A percentile compares a stretch with the other conserved stretches of the same genome.
phyloP scores from a whole-genome alignment of 176 grass and related monocot genomes.

The Lolium multiflorum region DNA sequence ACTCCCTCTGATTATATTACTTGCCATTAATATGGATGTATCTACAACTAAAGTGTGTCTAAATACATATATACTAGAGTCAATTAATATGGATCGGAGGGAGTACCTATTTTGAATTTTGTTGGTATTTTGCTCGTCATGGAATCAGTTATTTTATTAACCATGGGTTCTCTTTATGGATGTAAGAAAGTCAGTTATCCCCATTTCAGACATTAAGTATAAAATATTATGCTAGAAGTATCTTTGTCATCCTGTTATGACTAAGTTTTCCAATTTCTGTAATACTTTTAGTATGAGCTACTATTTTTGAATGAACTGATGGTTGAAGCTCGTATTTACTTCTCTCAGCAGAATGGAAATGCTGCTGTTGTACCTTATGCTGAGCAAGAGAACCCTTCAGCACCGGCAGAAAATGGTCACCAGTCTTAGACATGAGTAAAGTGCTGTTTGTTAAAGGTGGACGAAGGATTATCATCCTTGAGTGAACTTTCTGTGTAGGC shows the following conservation, averaged over 20 bases:
- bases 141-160: neutral
- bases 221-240: neutral
- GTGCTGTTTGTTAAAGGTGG: conserved; percentile 6
- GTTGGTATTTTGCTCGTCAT: neutral
- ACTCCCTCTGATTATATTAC: neutral
- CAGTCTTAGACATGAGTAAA: conserved; percentile 33
- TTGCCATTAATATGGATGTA: no score
- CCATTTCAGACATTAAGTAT: conserved; percentile 18
- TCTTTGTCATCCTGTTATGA: neutral
- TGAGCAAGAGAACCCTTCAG: conserved; percentile 39
- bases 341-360: conserved; percentile 49
- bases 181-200: neutral
- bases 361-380: conserved; percentile 2
- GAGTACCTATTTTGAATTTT: neutral
- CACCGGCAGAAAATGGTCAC: conserved; percentile 49
- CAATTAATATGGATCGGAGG: no score
- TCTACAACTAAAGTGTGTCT: no score
- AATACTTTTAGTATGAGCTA: conserved; percentile 4
- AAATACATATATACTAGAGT: no score
- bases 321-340: neutral
- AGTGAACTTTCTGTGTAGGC: conserved; percentile 34
- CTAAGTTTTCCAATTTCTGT: neutral
- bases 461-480: conserved; percentile 16
- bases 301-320: conserved; percentile 33
- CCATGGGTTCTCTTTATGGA: neutral